Conservation (phyloP, 2,329 filamentous ascomycete genomes). For the Cucurbitaria berberidis region DNA sequence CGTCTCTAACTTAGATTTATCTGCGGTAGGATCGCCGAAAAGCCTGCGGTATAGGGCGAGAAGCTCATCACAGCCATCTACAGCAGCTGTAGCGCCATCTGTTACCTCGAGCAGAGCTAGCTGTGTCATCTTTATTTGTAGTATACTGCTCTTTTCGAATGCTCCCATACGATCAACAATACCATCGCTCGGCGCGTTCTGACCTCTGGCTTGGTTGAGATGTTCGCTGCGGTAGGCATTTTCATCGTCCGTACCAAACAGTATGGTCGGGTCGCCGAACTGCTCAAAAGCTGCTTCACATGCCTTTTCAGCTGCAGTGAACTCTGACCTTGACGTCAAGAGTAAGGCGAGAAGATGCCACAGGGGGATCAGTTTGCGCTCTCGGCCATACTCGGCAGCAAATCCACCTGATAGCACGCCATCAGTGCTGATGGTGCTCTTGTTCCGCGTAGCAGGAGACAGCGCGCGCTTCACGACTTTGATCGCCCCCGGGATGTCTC, state of each 20-base stretch:
- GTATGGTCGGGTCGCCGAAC: constrained; percentile 72
- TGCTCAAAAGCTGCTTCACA: constrained; percentile 93
- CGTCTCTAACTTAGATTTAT: constrained; percentile 46
- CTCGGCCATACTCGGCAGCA: constrained; percentile 51
- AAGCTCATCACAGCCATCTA: constrained; percentile 87
- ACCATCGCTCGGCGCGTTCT: constrained; percentile 47
- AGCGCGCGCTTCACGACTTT: constrained; percentile 81
- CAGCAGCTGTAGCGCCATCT: constrained; percentile 82
- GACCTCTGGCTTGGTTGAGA: constrained; percentile 56
- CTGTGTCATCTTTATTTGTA: constrained; percentile 98
- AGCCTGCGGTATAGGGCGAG: constrained; percentile 80
- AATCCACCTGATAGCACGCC: constrained; percentile 39
- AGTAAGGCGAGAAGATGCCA: constrained; percentile 92
- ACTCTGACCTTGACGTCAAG: constrained; percentile 85
- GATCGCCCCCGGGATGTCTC: constrained; percentile 80
- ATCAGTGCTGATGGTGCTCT: constrained; percentile 37
- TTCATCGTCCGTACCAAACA: constrained; percentile 69
- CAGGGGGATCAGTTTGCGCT: constrained; percentile 73
- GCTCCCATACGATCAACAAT: constrained; percentile 81
- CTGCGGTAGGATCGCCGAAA: constrained; percentile 67
- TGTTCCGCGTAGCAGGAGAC: constrained; percentile 56
- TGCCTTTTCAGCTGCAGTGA: constrained; percentile 76
- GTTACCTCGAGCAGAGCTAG: constrained; percentile 80
- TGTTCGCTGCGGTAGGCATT: constrained; percentile 68
- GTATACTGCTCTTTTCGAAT: constrained; percentile 80